Evolutionary conservation across 352 stramenopile genomes (phyloP).

Genomic region (Phytopythium oedochilum): DNA sequence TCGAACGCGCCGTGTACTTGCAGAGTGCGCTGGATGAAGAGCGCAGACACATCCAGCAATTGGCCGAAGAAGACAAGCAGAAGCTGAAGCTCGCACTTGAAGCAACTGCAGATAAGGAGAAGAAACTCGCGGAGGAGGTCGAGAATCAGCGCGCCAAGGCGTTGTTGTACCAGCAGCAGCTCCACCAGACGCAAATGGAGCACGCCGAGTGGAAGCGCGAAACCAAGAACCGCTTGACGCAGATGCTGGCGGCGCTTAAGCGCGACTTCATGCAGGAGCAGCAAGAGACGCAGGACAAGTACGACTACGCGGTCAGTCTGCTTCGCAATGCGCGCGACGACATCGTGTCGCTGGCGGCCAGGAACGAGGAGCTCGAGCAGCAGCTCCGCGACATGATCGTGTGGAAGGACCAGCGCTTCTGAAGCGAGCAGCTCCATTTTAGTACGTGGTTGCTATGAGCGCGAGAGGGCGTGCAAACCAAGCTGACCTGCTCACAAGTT

Average conservation of each 20-base stretch:
- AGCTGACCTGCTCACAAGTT: not conserved
- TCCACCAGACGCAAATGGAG: constrained; percentile 50
- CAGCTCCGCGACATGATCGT: constrained; percentile 31
- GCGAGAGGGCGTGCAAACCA: not conserved
- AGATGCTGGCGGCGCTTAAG: constrained; percentile 48
- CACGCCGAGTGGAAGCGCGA: constrained; percentile 52
- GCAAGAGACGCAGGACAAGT: constrained; percentile 42
- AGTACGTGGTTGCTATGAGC: constrained; percentile 9
- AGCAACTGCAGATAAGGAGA: constrained; percentile 68
- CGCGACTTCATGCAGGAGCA: constrained; percentile 47
- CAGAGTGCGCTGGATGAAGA: constrained; percentile 63
- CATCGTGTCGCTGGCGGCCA: constrained; percentile 40
- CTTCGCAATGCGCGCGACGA: constrained; percentile 61
- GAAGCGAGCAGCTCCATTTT: constrained; percentile 1
- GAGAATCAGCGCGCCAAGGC: constrained; percentile 47
- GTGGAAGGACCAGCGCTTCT: constrained; percentile 22
- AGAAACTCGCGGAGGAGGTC: constrained; percentile 72
- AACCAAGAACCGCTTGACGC: constrained; percentile 31
- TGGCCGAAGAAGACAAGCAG: constrained; percentile 59
- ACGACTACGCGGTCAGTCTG: constrained; percentile 37
- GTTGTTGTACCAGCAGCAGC: constrained; percentile 49
- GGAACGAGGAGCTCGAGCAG: constrained; percentile 57
- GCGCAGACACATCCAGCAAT: constrained; percentile 40
- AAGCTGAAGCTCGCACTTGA: constrained; percentile 36
- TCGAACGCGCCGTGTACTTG: constrained; percentile 58